Base-by-base conservation (phyloP, 1,284 basidiomycete species). In the Pseudozyma sp. region DNA sequence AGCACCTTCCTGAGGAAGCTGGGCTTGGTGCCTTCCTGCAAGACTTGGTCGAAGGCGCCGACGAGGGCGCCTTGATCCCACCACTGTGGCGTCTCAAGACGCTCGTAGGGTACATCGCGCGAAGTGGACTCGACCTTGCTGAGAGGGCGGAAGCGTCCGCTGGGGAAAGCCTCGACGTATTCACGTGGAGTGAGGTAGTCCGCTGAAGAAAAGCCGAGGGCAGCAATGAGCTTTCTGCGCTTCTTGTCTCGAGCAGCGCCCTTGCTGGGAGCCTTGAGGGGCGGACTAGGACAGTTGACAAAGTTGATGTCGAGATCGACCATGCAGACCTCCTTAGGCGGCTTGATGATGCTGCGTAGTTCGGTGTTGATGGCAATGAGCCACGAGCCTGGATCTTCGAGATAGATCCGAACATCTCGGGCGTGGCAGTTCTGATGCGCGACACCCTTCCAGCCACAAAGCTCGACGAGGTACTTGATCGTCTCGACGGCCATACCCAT, bases 221-320 rank as follows among this genome's bases (percentile, higher is more conserved):
- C 80, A 11, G 70, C 55, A 35, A 78, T 59, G 10, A 98, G 87
- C 78, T 89, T 90, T 79, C 91, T 90, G 44, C 92, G 89, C 77
- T 92, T 92, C 84, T 90, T 93, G 56, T 97, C 95, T 10, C 95
- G 90, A 76, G 92, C 90, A 64, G 91, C 89, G 81, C 93, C 93
- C 36, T 87, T 87, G 19, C 93, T 94, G 47, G 97, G 89, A n/a
- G 91, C 89, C 19, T 91, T 92, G 0, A 89, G 87, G 1, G 94
- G 93, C 1, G 93, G 93, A 3, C 90, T 89, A 7, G 90, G 88
- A 85, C 93, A 95, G 62, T 88, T 90, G 81, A 95, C 86, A 86
- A 92, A 93, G 87, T 97, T 96, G 85, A 94, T 93, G 85, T 98
- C 96, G 76, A 98, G 86, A 86, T 98, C 96, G 71, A 94, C 92